These are phyloP conservation scores for Heritiera fomes DNA, from an alignment of 345 rosid species.

Conservation along the genomic window DNA sequence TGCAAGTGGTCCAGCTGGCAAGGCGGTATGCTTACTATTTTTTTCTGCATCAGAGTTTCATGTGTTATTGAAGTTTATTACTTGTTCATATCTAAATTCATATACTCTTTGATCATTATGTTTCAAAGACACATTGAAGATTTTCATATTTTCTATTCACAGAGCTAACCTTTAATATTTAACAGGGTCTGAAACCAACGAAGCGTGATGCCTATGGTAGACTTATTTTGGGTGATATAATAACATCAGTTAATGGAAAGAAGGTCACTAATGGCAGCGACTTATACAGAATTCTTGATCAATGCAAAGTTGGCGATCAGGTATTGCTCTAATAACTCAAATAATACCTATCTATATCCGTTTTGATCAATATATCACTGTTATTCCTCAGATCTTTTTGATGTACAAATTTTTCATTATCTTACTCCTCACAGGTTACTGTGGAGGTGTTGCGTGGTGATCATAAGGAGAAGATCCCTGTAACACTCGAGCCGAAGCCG, in stretches of 20 bases:
- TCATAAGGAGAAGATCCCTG: too few species aligned
- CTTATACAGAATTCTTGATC: constrained; percentile 89
- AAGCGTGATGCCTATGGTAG: constrained; percentile 47
- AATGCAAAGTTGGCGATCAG: constrained; percentile 86
- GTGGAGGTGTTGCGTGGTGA: too few species aligned
- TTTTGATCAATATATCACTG: too few species aligned
- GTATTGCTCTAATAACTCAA: constrained; percentile 3
- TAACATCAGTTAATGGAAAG: constrained; percentile 80
- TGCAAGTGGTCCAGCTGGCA: too few species aligned
- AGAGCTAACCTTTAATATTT: constrained; percentile 9
- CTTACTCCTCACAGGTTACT: too few species aligned
- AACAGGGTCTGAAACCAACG: constrained; percentile 78
- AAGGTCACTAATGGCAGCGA: constrained; percentile 84
- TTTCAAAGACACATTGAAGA: not conserved
- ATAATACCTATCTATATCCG: too few species aligned
- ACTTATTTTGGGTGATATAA: constrained; percentile 40
- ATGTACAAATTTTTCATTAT: too few species aligned
- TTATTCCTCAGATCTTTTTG: too few species aligned
- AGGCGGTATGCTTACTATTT: too few species aligned
- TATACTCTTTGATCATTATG: not conserved
- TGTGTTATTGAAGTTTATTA: not conserved
- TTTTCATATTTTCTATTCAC: too few species aligned
- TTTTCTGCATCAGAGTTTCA: not conserved
- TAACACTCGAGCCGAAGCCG: too few species aligned
- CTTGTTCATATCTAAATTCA: not conserved